Base-by-base conservation (phyloP, 257 asterid species). In the Solanum boliviense region DNA sequence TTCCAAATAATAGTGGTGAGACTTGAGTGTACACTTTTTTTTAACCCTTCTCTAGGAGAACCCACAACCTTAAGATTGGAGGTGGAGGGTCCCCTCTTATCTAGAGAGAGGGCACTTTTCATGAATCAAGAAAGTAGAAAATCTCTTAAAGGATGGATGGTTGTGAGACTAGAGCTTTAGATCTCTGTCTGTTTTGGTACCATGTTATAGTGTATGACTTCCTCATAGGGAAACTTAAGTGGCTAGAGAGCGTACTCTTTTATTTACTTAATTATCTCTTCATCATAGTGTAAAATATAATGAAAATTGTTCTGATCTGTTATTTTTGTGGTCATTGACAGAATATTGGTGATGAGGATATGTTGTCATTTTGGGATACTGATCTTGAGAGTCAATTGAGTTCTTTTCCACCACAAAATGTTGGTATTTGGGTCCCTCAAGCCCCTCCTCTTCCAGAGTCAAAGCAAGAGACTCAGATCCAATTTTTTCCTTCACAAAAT, bases 341-440 rank as follows among this genome's bases (percentile, higher is more conserved):
- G 41, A 84, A 94, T 95, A 91, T 71, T 71, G 93, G 89, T 76
- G 94, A 89, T 44, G 90, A 87, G 86, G 93, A 92, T 56, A 41
- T 65, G 68, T 84, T 85, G 73, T 90, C 93, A 86, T 87, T 92
- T 11, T 94, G 94, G 94, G 93, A 91, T 32, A 89, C 67, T 75
- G 91, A 90, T 81, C 34, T 89, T 84, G 89, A 73, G 84, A 89
- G 83, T 83, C 84, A 44, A 25, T 78, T 82, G 91, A 89, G 75
- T 48, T 87, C 29, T 27, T 89, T 91, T 41, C 79, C 93, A 4
- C 48, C 89, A 25, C 92, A 92, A 85, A 94, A 89, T 83, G 56
- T 85, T 90, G 96, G 96, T 12, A 27, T 90, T 86, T 92, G 94
- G 94, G 95, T 93, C 86, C 95, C 96, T 52, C 95, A 91, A 86